Base-by-base conservation (phyloP, 495 filamentous ascomycete species). In the Aspergillus funiculosus region DNA sequence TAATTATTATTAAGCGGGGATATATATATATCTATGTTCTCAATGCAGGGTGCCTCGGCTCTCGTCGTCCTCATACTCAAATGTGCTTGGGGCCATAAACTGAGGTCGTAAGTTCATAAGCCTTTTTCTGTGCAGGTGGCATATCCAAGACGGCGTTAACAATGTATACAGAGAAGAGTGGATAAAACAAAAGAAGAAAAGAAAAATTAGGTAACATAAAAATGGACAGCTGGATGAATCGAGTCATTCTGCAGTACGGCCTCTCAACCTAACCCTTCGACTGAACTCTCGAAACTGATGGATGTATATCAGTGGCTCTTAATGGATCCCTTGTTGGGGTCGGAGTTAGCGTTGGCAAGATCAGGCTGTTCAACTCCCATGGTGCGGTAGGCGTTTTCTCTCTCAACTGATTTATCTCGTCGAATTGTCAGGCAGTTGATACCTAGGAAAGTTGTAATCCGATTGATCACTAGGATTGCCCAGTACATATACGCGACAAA, bases 341-440 rank as follows among this genome's bases (percentile, higher is more conserved):
- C 49, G 11, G 22, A 22, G 18, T 8, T 39, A 20, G 29, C 24
- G 28, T 38, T 50, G 38, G 30, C 7, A 46, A 11, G 14, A 14
- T 46, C 47, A 13, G 30, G 21, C 5, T 32, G 29, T 28, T 36
- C 37, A 19, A 48, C 47, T 17, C 62, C 66, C 34, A 70, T 58
- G 13, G 62, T 61, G 38, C 63, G 66, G 49, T 67, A 73, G 2
- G 61, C 68, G 25, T 57, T 53, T 14, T 73, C 69, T 6, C 68
- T 59, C 22, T 63, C 69, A 3, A 43, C 43, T 11, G 57, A 58
- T 43, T 77, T 79, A 53, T 80, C 74, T 29, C 70, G 54, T 14
- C 86, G 87, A 43, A 98, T 95, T 1, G 89, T 95, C 28, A 98
- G 66, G 62, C 90, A 95, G 57, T 87, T 90, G 71, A 98, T 97